A percentile compares a stretch with the other conserved stretches of the same genome.
phyloP scores from a whole-genome alignment of 2,329 filamentous ascomycete species.

The Pseudofabraea citricarpa region DNA sequence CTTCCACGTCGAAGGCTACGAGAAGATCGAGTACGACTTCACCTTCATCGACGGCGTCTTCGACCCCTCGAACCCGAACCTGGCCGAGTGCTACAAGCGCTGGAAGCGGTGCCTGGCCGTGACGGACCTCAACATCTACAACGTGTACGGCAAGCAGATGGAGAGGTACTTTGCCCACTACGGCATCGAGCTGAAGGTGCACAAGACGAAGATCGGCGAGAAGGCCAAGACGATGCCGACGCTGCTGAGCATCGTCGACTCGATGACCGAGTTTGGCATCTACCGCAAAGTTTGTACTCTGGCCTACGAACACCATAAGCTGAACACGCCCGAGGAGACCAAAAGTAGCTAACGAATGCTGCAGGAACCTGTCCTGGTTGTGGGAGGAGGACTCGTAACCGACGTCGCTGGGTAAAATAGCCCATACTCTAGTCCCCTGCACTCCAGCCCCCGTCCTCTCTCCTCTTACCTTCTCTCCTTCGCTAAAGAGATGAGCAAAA shows the following conservation, averaged over 20 bases:
- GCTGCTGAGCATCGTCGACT: slow-evolving; percentile 63
- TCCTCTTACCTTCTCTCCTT: too few relatives aligned
- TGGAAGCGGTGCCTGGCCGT: slow-evolving; percentile 65
- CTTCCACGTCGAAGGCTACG: slow-evolving; percentile 68
- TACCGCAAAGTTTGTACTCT: slow-evolving; percentile 48
- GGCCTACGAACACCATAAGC: too few relatives aligned
- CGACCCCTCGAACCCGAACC: slow-evolving; percentile 51
- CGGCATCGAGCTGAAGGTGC: slow-evolving; percentile 56
- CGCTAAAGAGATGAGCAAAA: too few relatives aligned
- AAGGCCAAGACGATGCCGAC: slow-evolving; percentile 72
- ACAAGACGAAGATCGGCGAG: slow-evolving; percentile 71
- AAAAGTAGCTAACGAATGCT: slow-evolving; percentile 7
- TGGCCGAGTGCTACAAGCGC: slow-evolving; percentile 59
- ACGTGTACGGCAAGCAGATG: slow-evolving; percentile 62
- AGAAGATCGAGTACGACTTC: slow-evolving; percentile 75
- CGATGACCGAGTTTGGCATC: slow-evolving; percentile 70
- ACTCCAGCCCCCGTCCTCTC: too few relatives aligned
- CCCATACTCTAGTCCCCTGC: too few relatives aligned
- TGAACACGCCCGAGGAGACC: too few relatives aligned
- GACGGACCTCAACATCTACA: slow-evolving; percentile 68
- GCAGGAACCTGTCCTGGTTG: slow-evolving; percentile 59
- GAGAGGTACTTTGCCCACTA: slow-evolving; percentile 63
- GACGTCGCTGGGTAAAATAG: slow-evolving; percentile 64
- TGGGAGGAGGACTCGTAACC: slow-evolving; percentile 66
- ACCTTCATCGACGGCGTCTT: slow-evolving; percentile 69